Conservation (phyloP, 495 filamentous ascomycete species). For the Pyrenula massariospora region DNA sequence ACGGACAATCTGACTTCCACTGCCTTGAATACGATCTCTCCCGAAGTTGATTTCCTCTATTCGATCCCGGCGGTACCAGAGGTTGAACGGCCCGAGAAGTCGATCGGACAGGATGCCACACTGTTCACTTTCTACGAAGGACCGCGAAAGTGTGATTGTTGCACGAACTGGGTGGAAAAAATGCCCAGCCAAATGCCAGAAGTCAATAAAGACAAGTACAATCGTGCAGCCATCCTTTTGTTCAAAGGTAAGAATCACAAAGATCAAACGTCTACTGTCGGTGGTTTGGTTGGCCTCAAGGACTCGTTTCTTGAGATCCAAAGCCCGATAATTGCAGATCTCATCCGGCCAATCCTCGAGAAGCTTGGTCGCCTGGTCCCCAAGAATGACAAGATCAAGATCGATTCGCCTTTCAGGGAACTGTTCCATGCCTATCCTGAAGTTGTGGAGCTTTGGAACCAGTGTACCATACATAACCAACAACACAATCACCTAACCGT, state of each 20-base stretch:
- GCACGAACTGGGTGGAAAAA: not conserved
- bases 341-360: conserved; percentile 17
- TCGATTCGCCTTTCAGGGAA: conserved; percentile 19
- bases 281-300: conserved; percentile 17
- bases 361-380: conserved; percentile 18
- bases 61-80: too few species aligned
- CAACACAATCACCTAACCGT: conserved; percentile 18
- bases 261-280: conserved; percentile 15
- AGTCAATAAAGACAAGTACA: conserved; percentile 5
- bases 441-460: conserved; percentile 11
- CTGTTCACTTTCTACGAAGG: not conserved
- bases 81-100: not conserved
- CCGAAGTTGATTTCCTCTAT: too few species aligned
- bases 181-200: not conserved
- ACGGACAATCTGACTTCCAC: too few species aligned
- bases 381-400: conserved; percentile 16
- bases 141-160: not conserved
- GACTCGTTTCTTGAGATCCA: conserved; percentile 23
- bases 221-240: conserved; percentile 25
- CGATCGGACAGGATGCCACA: not conserved
- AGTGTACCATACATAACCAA: conserved; percentile 4
- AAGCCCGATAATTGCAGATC: conserved; percentile 19
- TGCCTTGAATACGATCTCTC: too few species aligned
- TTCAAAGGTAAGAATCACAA: conserved; percentile 24
- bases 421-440: conserved; percentile 25